Base-by-base conservation (phyloP, 805 yeast genomes). In the Clavispora vitiphila region DNA sequence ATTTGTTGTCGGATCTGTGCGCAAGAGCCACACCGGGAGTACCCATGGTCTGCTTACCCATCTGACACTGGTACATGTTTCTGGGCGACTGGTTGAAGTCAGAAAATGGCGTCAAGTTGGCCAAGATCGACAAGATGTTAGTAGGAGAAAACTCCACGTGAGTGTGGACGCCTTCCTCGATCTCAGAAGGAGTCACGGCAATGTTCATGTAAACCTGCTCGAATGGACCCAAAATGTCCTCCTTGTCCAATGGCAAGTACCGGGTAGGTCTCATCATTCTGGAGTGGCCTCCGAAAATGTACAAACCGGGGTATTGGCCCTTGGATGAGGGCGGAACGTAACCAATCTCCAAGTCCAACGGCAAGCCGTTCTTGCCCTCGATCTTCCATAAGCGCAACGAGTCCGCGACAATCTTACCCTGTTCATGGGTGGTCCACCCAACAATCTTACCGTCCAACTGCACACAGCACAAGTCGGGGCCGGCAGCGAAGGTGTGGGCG, bases 31-130 rank as follows among this genome's bases (percentile, higher is more conserved):
- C 96, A 69, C 98, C 98, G 8, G 99, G 99, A 4, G 99, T 93
- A 67, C 99, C 99, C 99, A 93, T 93, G 16, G 99, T 91, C 73
- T 93, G 99, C 71, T 93, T 93, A 80, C 97, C 98, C 99, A 93
- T 93, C 76, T 93, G 99, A 71, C 99, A 93, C 72, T 93, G 99
- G 65, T 93, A 93, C 98, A 93, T 93, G 65, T 93, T 93, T 80
- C 99, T 86, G 58, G 99, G 99, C 21, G 97, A 90, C 73, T 93
- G 99, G 67, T 93, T 93, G 73, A 93, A 93, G 65, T 93, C 99
- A 1, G 98, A 90, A 64, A 88, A 93, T 52, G 99, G 99, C 1
- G 99, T 93, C 72, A 93, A 76, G 67, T 93, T 93, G 50, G 98
- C 99, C 64, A 93, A 74, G 52, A 93, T 91, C 18, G 97, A 89